Evolutionary conservation across 495 filamentous ascomycete genomes (phyloP).

Genomic region (Penicillium salamii): DNA sequence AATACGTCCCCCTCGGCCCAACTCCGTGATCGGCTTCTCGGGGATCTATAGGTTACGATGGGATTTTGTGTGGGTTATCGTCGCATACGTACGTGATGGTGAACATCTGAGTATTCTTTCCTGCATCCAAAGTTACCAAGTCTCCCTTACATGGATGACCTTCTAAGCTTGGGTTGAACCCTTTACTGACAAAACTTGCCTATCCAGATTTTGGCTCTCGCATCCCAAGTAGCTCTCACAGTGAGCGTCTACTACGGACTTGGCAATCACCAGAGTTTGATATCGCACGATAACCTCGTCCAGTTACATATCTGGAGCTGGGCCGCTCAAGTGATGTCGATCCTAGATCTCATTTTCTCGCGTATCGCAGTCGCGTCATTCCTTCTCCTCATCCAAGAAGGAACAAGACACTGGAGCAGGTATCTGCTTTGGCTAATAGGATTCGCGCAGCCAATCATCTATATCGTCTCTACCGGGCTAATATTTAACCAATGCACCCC

Average conservation of each 20-base stretch:
- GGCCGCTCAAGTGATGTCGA: constrained; percentile 25
- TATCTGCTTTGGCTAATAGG: constrained; percentile 12
- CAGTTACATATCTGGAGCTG: constrained; percentile 29
- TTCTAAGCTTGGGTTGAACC: too few relatives aligned
- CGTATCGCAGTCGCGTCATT: too few relatives aligned
- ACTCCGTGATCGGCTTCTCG: constrained; percentile 1
- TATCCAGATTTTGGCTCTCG: too few relatives aligned
- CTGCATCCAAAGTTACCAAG: too few relatives aligned
- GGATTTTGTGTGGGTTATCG: constrained; percentile 29
- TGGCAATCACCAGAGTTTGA: constrained; percentile 22
- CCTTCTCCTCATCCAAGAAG: too few relatives aligned
- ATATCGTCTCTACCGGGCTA: constrained; percentile 17
- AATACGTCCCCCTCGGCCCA: neutral
- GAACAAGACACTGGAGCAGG: too few relatives aligned
- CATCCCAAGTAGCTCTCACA: too few relatives aligned
- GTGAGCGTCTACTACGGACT: constrained; percentile 12
- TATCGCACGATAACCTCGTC: constrained; percentile 16
- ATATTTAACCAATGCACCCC: constrained; percentile 29
- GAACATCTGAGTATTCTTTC: too few relatives aligned
- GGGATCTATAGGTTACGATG: constrained; percentile 22
- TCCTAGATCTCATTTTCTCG: constrained; percentile 14
- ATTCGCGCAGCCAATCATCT: constrained; percentile 19
- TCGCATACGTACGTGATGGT: constrained; percentile 23
- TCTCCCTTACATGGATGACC: too few relatives aligned
- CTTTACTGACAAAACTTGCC: neutral